Base-by-base conservation (phyloP, 2,329 filamentous ascomycete genomes). In the Cladosporium austrohemisphaericum region DNA sequence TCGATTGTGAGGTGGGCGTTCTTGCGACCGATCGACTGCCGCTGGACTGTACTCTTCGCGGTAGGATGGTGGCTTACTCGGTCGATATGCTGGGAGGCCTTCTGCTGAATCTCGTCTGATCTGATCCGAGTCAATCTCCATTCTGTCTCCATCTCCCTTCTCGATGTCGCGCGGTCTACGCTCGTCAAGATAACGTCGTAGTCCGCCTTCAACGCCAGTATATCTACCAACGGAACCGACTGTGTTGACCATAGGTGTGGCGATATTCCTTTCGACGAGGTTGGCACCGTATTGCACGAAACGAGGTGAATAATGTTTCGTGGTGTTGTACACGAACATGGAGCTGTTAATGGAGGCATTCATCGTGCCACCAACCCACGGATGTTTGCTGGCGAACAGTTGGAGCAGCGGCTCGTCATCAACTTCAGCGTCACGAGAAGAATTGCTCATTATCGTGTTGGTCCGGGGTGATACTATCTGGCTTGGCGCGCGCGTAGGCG, bases 261-360 rank as follows among this genome's bases (percentile, higher is more conserved):
- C 88, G 44, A 95, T 81, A 58, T 88, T 92, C 38, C 88, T 85
- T 68, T 97, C 92, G 16, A 96, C 84, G 60, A 94, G 89, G 65
- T 95, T 89, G 41, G 88, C 92, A 53, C 90, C 82, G n/a, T 87
- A 86, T 67, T 88, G 71, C n/a, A 77, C 90, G 64, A 96, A 88
- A 2, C 86, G 80, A 0, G 92, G 90, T 1, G 89, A 94, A 61
- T 92, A 94, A 58, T 91, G 88, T 69, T 97, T 96, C 9, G 88
- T 90, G 2, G 80, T 84, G 22, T 86, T 85, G 66, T 97, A 97
- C 1, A 88, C 88, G 1, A 86, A 89, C 6, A 92, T 79, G 0
- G 90, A 92, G 45, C 85, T 84, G 57, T 88, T 88, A 35, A 67
- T 66, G 5, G 41, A 48, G 11, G 33, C 49, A 31, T 51, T 51